Evolutionary conservation across 768 basidiomycete genomes (phyloP).

Genomic region (Tricholoma saponaceum): DNA sequence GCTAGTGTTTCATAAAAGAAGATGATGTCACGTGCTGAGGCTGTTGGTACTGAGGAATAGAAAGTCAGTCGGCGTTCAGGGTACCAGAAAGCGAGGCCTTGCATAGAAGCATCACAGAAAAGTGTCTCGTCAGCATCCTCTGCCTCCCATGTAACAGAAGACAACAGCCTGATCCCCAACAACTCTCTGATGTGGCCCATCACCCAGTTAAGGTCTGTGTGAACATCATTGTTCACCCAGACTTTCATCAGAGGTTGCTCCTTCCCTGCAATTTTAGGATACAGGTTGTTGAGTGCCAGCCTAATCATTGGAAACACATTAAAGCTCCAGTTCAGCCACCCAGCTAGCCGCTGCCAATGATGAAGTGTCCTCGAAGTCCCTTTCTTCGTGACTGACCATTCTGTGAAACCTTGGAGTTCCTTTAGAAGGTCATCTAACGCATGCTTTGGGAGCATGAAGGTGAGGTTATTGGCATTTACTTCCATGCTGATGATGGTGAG

Average conservation of each 20-base stretch:
- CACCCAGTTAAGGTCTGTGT: not conserved
- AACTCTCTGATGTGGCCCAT: not conserved
- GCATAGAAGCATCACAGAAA: no score
- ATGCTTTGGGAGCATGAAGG: not conserved
- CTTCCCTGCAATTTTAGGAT: no score
- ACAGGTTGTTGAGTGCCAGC: not conserved
- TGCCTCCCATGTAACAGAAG: not conserved
- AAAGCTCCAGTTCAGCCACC: not conserved
- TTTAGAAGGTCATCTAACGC: conserved; percentile 11
- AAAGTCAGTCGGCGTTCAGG: no score
- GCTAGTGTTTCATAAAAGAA: no score
- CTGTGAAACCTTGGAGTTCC: conserved; percentile 4
- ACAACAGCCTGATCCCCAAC: not conserved
- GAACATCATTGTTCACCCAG: not conserved
- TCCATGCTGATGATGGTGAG: no score
- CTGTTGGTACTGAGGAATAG: no score
- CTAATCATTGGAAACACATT: not conserved
- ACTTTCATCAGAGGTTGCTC: no score
- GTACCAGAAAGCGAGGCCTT: no score
- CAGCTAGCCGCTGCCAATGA: conserved; percentile 8
- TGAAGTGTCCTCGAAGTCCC: conserved; percentile 15
- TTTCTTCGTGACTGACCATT: not conserved
- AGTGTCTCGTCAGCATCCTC: not conserved
- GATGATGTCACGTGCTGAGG: not conserved
- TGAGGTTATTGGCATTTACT: no score